Evolutionary conservation across 2,329 filamentous ascomycete genomes (phyloP), one percentile per base, ranked within the genome.

Genomic region (Aspergillus fructus): DNA sequence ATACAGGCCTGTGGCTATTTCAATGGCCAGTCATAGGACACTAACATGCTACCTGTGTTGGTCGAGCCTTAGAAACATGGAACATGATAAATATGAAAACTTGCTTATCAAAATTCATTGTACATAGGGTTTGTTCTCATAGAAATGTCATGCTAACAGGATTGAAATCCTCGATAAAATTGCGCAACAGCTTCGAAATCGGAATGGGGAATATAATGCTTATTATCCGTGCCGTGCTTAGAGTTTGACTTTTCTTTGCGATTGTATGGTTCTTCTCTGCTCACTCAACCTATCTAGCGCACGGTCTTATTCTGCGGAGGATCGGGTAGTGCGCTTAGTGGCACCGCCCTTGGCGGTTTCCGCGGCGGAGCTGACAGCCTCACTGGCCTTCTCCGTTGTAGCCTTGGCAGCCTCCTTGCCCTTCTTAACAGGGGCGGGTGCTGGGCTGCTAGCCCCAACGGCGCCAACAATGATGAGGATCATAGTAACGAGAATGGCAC

Each of bases 261-360:
- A 27, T 49, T 37, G 47, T 23, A 30, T 39, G 46, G 27, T 40
- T 54, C 40, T 51, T 49, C 48, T 27, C 30, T 37, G 45, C 19
- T 17, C 15, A 23, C 4, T 12, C 30, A 27, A 41, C 33, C 15
- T 6, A 19, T 21, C 40, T 17, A 42, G 9, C 41, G 50, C 42
- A 43, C 39, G 13, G 30, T 37, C 66, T 70, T 72, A 74, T 71
- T 74, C 69, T 19, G 69, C 73, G 52, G 71, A 71, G 40, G 75
- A 76, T 17, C 77, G 74, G 23, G 83, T 85, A 55, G 75, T 79
- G 65, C 85, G 79, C 82, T 87, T 87, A 76, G 84, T 86, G 53
- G 82, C 79, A 70, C 85, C 84, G 53, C 80, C 77, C 86, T 96
- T 91, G 65, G 85, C 88, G 82, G 94, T 92, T 67, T 87, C 88